A percentile compares a stretch with the other conserved stretches of the same genome.
Evolutionary conservation across 31 red algal species (phyloP).

Genomic region (Endocladia muricata): DNA sequence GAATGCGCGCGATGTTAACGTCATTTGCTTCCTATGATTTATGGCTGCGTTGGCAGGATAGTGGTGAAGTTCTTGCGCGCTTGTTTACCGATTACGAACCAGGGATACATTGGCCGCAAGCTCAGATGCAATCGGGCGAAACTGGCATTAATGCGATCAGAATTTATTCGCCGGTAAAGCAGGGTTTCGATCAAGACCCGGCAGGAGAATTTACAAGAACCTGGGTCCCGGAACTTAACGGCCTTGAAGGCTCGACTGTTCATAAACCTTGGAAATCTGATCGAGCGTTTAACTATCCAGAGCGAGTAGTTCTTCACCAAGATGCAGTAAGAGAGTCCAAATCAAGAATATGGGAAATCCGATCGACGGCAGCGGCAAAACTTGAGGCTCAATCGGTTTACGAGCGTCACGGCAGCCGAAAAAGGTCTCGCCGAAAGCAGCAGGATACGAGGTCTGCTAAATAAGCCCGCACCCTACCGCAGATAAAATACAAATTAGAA

Average conservation of each 20-base stretch:
- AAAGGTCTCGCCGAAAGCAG: neutral
- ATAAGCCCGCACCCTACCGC: too few species aligned
- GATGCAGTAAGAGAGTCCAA: neutral
- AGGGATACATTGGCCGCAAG: conserved; percentile 37
- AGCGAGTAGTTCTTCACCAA: neutral
- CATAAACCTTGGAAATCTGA: neutral
- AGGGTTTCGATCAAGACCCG: conserved; percentile 30
- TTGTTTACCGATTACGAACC: conserved; percentile 39
- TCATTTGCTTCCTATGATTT: conserved; percentile 28
- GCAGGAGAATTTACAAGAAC: neutral
- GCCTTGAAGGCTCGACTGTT: neutral
- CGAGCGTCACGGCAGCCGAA: neutral
- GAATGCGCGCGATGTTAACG: conserved; percentile 36
- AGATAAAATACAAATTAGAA: too few species aligned
- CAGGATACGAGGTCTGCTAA: too few species aligned
- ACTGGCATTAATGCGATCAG: conserved; percentile 44
- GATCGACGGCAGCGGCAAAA: neutral
- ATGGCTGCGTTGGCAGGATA: conserved; percentile 20
- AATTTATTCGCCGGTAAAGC: conserved; percentile 32
- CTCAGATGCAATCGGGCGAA: conserved; percentile 26
- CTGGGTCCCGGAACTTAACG: conserved; percentile 29
- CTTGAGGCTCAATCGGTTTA: neutral
- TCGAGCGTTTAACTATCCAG: neutral
- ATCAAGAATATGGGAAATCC: neutral
- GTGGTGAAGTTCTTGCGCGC: neutral